Base-by-base conservation (phyloP, 176 grass and related monocot species). In the Otatea glauca region DNA sequence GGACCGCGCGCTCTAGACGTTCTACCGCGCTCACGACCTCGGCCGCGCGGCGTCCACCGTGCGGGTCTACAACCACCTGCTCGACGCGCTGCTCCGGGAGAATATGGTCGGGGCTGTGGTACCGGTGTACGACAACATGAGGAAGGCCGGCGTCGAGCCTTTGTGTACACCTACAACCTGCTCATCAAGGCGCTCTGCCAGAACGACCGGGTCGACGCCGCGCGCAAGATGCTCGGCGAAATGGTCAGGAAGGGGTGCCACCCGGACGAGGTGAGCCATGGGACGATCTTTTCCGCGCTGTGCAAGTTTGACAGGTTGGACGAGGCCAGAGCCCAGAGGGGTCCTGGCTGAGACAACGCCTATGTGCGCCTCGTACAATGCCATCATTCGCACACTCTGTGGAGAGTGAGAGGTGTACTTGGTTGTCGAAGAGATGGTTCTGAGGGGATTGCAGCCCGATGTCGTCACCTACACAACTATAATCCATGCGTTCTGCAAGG, bases 131-230 rank as follows among this genome's bases (percentile, higher is more conserved):
- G 86, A 75, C 1, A 86, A 90, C 83, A 95, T 95, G 91, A 98
- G 43, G 85, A 87, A 68, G 45, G 88, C 90, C 59, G 86, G 89
- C 44, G 84, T 94, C 0, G 76, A 84, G 16, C 89, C 92, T 23
- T 93, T 72, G 78, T 98, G 27, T 92, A 88, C 89, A 98, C 95
- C 11, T 93, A 92, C 84, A 98, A 94, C 75, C 87, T 95, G 55
- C 87, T 94, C 58, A 77, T 98, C 82, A 98, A 80, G 76, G 92
- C 91, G 81, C 79, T 98, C 44, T 95, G 95, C 78, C 85, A 88
- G 86, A 95, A 97, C 72, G 81, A 95, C 63, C 76, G 91, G 50
- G 67, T 94, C 14, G 91, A 81, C 61, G 83, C 86, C 49, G 92
- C 95, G 12, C 78, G 82, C 65, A 90, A 75, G 70, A 75, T 98